Evolutionary conservation across 805 yeast genomes (phyloP), one percentile per base, ranked within the genome.

Genomic region (Ogataea naganishii): DNA sequence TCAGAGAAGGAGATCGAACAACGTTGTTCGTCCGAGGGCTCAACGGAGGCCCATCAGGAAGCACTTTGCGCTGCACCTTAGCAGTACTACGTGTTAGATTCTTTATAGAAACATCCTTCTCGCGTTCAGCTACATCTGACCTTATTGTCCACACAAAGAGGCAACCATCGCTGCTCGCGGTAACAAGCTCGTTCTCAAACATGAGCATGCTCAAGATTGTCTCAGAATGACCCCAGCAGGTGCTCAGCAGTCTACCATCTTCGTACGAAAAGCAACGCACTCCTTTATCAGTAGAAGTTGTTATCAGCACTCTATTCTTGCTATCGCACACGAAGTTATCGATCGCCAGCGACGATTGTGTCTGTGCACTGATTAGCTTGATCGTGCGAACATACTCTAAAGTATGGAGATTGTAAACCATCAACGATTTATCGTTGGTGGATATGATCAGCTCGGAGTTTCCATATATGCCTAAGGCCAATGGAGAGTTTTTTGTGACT

Each of bases 191-290:
- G 4, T 43, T 36, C 11, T 34, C 31, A 6, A 39, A 31, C 7
- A 55, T 31, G 6, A 50, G 36, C 13, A 77, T 33, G 0, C 71
- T 67, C 10, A 69, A 46, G 5, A 75, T 62, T 1, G 65, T 49
- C 23, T 75, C 75, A 1, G 75, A 63, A 38, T 70, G 77, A 1
- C 72, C 88, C 80, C 80, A 79, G 27, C 61, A 67, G 0, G 66
- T 58, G 6, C 70, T 60, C 7, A 73, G 25, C 7, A 62, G 62
- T 29, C 54, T 66, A 1, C 77, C 80, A 6, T 56, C 58, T 1
- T 41, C 33, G 36, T 62, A 66, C 18, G 60, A 59, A 43, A 67
- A 75, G 2, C 62, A 41, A 15, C 81, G 51, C 3, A 80, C 49
- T 17, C 80, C 67, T 45, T 74, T 75, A 46, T 79, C 86, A 0